Conservation (phyloP, 805 yeast genomes). For the Cyberlindnera petersonii region DNA sequence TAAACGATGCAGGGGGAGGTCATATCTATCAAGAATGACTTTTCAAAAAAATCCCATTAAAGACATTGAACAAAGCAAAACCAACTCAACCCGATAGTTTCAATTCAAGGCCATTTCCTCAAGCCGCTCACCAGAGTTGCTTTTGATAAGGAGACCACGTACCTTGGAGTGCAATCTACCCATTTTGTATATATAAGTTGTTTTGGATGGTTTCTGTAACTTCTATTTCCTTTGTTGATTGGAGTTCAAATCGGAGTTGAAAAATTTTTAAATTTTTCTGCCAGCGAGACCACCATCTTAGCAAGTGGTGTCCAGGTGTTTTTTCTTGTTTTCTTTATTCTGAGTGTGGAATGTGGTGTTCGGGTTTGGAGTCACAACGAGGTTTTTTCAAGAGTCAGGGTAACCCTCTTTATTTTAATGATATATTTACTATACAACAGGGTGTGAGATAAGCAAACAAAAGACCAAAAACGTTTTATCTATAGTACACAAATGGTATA, state of each 20-base stretch:
- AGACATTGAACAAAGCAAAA: conserved; percentile 11
- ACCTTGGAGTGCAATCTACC: conserved; percentile 99
- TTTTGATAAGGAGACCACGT: conserved; percentile 41
- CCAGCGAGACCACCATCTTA: background rate
- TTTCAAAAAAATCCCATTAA: background rate
- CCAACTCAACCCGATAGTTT: conserved; percentile 29
- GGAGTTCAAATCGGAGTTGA: conserved; percentile 10
- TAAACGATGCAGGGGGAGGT: background rate
- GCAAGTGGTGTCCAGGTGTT: conserved; percentile 9
- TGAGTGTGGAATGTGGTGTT: conserved; percentile 1
- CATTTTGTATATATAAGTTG: conserved; percentile 75
- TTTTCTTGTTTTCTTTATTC: background rate
- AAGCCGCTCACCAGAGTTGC: conserved; percentile 13
- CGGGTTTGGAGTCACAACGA: conserved; percentile 4
- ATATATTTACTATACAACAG: too few relatives aligned
- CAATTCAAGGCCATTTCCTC: conserved; percentile 22
- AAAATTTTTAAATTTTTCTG: conserved; percentile 14
- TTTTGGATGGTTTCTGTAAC: conserved; percentile 3
- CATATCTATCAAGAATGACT: background rate
- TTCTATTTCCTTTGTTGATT: background rate
- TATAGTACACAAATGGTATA: too few relatives aligned
- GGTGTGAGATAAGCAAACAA: too few relatives aligned
- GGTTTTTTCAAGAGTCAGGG: too few relatives aligned
- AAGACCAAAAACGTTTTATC: too few relatives aligned
- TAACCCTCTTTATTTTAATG: too few relatives aligned